These are phyloP conservation scores for Paraglomus brasilianum DNA, from an alignment of 192 early-diverging fungal species.

Conservation along the genomic window DNA sequence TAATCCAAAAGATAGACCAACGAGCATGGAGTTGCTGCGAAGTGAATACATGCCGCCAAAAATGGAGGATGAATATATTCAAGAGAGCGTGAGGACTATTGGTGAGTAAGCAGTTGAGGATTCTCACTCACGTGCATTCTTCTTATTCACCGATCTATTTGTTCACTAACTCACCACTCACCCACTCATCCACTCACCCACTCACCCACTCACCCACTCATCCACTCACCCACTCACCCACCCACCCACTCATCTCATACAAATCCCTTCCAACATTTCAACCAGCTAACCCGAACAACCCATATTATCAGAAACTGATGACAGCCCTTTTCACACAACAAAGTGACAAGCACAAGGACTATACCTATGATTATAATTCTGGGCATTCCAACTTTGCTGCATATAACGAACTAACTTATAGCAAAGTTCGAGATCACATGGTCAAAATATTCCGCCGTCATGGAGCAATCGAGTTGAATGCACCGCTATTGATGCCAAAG, in stretches of 20 bases:
- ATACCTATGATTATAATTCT: slow-evolving; percentile 82
- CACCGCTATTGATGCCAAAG: slow-evolving; percentile 83
- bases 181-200: no score
- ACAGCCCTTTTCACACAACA: slow-evolving; percentile 74
- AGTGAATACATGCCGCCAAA: slow-evolving; percentile 78
- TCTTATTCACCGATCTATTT: neutral
- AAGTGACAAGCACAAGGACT: slow-evolving; percentile 82
- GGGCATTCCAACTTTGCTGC: slow-evolving; percentile 49
- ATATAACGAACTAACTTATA: slow-evolving; percentile 67
- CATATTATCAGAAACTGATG: slow-evolving; percentile 81
- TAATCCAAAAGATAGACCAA: slow-evolving; percentile 72
- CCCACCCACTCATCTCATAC: no score
- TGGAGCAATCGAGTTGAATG: slow-evolving; percentile 77
- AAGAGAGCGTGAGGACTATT: slow-evolving; percentile 87
- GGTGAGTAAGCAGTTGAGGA: slow-evolving; percentile 29
- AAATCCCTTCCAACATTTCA: neutral
- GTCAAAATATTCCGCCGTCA: slow-evolving; percentile 79
- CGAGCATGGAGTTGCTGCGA: slow-evolving; percentile 78
- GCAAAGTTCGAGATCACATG: slow-evolving; percentile 68
- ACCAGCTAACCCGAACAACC: slow-evolving; percentile 77
- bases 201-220: no score
- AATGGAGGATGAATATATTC: slow-evolving; percentile 86
- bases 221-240: no score
- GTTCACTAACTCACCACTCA: slow-evolving; percentile 2
- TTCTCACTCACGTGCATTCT: no score